Evolutionary conservation across 129 eudicot genomes (phyloP), one percentile per base, ranked within the genome.

Genomic region (Kitagawia praeruptora): DNA sequence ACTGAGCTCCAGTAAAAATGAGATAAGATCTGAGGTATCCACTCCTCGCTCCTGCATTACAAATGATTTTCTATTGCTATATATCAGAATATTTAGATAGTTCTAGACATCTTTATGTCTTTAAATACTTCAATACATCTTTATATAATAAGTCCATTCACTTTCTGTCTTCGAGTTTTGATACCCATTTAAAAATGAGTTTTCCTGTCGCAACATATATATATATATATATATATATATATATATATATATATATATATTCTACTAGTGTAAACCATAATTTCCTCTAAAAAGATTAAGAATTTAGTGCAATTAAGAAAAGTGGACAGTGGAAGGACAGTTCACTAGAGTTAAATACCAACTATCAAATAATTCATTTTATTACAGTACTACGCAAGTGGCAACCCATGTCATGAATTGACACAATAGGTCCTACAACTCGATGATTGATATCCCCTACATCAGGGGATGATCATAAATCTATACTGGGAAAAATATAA

Each of bases 1-100:
- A 81, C 97, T 94, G 73, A 94, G 97, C 90, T 94, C 97, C 83
- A 94, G 84, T 72, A 94, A 85, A 88, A 94, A 94, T 40, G 98
- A 88, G 67, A 94, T 94, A 64, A 94, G 89, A 81, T 91, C 96
- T 40, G 98, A 93, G 79, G 98, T 85, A 80, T 94, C 98, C 75
- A 94, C 87, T 18, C 89, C 87, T 8, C 61, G 83, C 75, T 85
- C 93, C 93, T 85, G 71, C 47, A 74, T 18, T 0, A 78, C n/a
- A 44, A 45, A 63, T 63, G 44, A 28, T 41, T 46, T 27, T 64
- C 28, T 16, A 66, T 45, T 66, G 42, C 78, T 27, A 53, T 25
- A 53, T 63, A 58, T 63, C 41, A 78, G 80, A 12, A 19, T 10
- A 71, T 51, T 67, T 23, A 56, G 31, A 42, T 54, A 54, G 28